Conservation (phyloP, 2,329 filamentous ascomycete genomes). For the Cadophora sp. region DNA sequence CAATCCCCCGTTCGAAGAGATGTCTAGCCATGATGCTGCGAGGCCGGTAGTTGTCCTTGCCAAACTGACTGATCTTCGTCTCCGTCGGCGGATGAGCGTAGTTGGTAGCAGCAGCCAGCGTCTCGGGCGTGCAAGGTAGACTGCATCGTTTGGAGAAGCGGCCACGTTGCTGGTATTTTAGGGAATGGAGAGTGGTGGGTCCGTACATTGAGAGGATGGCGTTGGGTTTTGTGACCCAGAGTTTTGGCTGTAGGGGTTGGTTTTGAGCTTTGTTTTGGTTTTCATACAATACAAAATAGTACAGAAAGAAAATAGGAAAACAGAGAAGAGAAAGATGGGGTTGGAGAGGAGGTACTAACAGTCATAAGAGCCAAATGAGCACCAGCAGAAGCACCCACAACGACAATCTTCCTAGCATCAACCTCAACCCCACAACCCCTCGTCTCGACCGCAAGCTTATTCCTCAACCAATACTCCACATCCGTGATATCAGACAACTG, state of each 20-base stretch:
- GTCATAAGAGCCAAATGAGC: slow-evolving; percentile 32
- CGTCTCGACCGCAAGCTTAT: slow-evolving; percentile 21
- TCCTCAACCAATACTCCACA: slow-evolving; percentile 33
- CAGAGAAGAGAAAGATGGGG: not conserved
- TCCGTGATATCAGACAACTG: slow-evolving; percentile 32
- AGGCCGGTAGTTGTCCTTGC: slow-evolving; percentile 25
- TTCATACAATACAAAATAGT: not conserved
- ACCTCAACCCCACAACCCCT: not conserved
- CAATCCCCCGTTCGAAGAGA: slow-evolving; percentile 25
- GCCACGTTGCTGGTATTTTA: slow-evolving; percentile 21
- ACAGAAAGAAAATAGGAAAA: not conserved
- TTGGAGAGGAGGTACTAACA: slow-evolving; percentile 19
- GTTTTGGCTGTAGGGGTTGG: slow-evolving; percentile 27
- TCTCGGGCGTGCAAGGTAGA: slow-evolving; percentile 19
- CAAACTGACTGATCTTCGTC: not conserved
- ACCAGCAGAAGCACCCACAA: slow-evolving; percentile 32
- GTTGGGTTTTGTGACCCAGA: slow-evolving; percentile 27
- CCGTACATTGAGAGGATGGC: slow-evolving; percentile 33
- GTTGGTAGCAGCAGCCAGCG: slow-evolving; percentile 25
- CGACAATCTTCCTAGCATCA: slow-evolving; percentile 27
- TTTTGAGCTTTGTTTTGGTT: not conserved
- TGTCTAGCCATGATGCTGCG: slow-evolving; percentile 24
- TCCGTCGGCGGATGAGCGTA: slow-evolving; percentile 27
- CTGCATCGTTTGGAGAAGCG: slow-evolving; percentile 20
- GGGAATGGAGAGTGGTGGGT: slow-evolving; percentile 28